Base-by-base conservation (phyloP, 352 stramenopile species). In the Globisporangium camurandrum region DNA sequence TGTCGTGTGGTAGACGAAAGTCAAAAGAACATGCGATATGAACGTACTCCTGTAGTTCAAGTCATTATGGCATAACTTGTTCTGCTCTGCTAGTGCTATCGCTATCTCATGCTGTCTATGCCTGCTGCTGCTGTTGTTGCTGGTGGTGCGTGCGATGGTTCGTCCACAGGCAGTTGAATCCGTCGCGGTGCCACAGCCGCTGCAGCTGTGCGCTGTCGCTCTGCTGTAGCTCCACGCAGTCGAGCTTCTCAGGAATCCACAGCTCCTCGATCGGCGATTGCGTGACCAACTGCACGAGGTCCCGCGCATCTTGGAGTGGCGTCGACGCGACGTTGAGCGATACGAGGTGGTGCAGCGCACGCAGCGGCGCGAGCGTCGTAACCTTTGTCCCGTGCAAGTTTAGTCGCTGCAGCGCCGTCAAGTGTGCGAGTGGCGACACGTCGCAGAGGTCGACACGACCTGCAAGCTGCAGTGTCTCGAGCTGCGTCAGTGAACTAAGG, bases 401-500 rank as follows among this genome's bases (percentile, higher is more conserved):
- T 26, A 86, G 42, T 31, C 61, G 59, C 34, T 65, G 61, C 48
- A 86, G 64, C 49, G 66, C 68, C 16, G 28, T 43, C 52, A 84
- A 56, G 10, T 49, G 54, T 4, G 54, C 66, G 11, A 86, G 60
- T 19, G 75, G 36, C 1, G 54, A 28, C 6, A 64, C 57, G 37
- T 84, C 69, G n/a, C 75, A 75, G 36, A 86, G 83, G 44, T 86
- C 74, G 23, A 84, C 71, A 1, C 74, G 74, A 9, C 74, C 74
- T 2, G 64, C 66, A 11, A 86, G 46, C 28, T 60, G 77, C 2
- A 86, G 61, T 52, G 74, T 67, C 39, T 77, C 48, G 14, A 86
- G 40, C 20, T 69, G 52, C 24, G 48, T 63, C 0, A 84, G 52
- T 19, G 62, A 24, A 1, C 46, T 19, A 1, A 86, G 41, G 36